Base-by-base conservation (phyloP, 805 yeast species). In the Maudiozyma pseudohumilis region DNA sequence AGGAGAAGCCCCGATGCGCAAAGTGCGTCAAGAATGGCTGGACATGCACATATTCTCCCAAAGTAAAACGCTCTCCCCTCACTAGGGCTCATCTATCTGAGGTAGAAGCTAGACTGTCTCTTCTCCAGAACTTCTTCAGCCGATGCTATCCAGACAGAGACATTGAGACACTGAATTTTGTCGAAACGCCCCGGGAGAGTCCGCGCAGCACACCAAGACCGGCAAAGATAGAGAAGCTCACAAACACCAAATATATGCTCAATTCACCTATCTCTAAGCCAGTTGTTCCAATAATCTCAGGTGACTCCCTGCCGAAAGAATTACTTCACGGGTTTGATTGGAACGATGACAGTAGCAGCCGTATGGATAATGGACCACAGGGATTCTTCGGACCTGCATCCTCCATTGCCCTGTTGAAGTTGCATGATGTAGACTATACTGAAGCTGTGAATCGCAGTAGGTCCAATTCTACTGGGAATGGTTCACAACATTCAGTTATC, bases 81-180 rank as follows among this genome's bases (percentile, higher is more conserved):
- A 85, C 95, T 0, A 64, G 95, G 47, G 85, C 81, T 4, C 80
- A 83, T 60, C 62, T 85, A 46, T 84, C 94, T 12, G 72, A 72
- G 37, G 86, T 85, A 21, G 95, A 85, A 57, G 69, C 65, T 36
- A 58, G 75, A 34, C 71, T 72, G 5, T 56, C 63, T 25, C 65
- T 57, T 27, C 52, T 77, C 39, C 80, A 75, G 50, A 44, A 49
- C 9, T 44, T 75, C 9, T 46, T 76, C 7, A 45, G 52, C 17
- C 66, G 61, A 30, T 44, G 74, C 12, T 44, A 69, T 6, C 81
- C 73, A 4, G 66, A 66, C 28, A 65, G 60, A 31, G 69, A 68
- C 36, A 42, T 74, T n/a, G 74, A 74, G 26, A 54, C 56, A 32
- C 42, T 42, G 15, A 13, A 33, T 17, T 17, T 61, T 32, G 29